Conservation (phyloP, 345 rosid genomes). For the Excoecaria cochinchinensis region DNA sequence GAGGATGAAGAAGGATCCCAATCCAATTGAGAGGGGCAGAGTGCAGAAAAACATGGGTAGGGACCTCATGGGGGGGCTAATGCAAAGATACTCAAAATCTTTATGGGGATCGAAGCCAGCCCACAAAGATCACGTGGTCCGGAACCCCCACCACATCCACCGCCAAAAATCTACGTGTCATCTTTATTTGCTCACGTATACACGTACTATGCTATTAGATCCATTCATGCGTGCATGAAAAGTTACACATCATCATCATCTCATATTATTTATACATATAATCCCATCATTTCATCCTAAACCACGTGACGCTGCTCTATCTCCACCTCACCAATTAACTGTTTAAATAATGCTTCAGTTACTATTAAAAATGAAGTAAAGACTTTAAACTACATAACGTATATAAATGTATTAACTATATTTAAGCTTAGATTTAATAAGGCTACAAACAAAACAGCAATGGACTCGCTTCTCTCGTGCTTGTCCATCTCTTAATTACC, state of each 20-base stretch:
- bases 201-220: neutral
- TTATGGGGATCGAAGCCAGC: slow-evolving; percentile 49
- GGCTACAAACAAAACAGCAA: too few species aligned
- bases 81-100: slow-evolving; percentile 47
- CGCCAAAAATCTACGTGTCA: slow-evolving; percentile 9
- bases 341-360: too few species aligned
- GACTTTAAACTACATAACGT: too few species aligned
- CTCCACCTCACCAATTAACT: too few species aligned
- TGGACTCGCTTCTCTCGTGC: neutral
- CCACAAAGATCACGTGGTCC: slow-evolving; percentile 40
- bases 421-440: too few species aligned
- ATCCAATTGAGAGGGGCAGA: neutral
- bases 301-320: too few species aligned
- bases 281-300: too few species aligned
- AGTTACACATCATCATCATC: neutral
- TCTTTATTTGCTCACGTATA: slow-evolving; percentile 1
- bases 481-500: neutral
- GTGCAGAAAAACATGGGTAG: slow-evolving; percentile 10
- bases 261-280: neutral
- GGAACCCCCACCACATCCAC: slow-evolving; percentile 8
- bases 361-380: too few species aligned
- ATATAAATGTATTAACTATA: too few species aligned
- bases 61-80: slow-evolving; percentile 16
- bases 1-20: too few species aligned
- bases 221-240: slow-evolving; percentile 29